These are phyloP conservation scores for Corymbia calophylla DNA, from an alignment of 441 rosid genomes.

Conservation along the genomic window DNA sequence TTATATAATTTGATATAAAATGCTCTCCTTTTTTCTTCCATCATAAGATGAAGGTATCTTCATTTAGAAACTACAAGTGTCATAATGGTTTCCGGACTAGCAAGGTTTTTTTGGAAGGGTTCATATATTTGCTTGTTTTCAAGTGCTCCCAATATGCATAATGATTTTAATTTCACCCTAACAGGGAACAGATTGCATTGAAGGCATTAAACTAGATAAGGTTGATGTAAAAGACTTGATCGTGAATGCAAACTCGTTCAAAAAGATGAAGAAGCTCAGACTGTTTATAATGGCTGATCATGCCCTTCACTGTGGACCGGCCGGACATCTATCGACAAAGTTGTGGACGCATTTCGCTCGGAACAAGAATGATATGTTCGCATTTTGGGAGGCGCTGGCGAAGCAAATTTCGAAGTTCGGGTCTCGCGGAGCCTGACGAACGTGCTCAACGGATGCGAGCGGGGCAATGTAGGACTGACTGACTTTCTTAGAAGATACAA, in stretches of 20 bases:
- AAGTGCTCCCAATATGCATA: neutral
- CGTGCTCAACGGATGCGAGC: neutral
- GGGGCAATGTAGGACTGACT: neutral
- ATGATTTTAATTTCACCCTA: neutral
- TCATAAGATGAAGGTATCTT: neutral
- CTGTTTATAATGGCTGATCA: neutral
- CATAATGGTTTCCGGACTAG: neutral
- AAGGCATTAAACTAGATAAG: neutral
- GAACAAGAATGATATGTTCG: neutral
- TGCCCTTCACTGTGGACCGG: neutral
- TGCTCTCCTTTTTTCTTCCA: neutral
- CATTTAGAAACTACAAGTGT: neutral
- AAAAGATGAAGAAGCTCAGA: neutral
- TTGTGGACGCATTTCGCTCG: neutral
- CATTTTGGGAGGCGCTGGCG: neutral
- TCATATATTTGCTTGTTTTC: neutral
- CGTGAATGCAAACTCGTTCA: neutral
- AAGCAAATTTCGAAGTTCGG: neutral
- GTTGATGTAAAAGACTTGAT: neutral
- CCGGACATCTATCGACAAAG: neutral
- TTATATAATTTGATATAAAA: neutral
- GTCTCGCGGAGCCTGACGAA: neutral
- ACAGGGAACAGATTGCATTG: neutral
- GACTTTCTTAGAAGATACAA: neutral
- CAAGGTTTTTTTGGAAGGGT: neutral